Conservation (phyloP, 2,329 filamentous ascomycete genomes). For the Paraconiothyrium brasiliense region DNA sequence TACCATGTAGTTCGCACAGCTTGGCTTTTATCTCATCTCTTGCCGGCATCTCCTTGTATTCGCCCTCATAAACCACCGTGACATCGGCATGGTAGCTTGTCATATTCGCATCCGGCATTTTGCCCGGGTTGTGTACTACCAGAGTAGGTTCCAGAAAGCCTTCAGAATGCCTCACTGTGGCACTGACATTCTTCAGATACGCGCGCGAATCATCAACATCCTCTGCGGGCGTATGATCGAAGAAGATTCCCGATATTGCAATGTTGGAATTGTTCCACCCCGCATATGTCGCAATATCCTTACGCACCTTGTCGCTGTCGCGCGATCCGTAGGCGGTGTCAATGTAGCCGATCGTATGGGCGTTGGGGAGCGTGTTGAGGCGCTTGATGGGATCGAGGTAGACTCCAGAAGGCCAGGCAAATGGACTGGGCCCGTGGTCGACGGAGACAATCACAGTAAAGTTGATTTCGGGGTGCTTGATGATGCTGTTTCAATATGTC, state of each 20-base stretch:
- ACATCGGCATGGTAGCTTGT: slow-evolving; percentile 28
- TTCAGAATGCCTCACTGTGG: slow-evolving; percentile 27
- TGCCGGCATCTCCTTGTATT: slow-evolving; percentile 25
- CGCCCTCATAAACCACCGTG: slow-evolving; percentile 36
- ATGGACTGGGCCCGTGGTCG: slow-evolving; percentile 54
- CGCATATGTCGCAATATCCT: slow-evolving; percentile 59
- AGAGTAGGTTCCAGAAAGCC: slow-evolving; percentile 28
- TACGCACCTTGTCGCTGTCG: slow-evolving; percentile 26
- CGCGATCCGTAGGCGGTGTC: slow-evolving; percentile 55
- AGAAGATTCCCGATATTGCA: slow-evolving; percentile 59
- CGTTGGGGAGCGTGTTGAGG: slow-evolving; percentile 56
- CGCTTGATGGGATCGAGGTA: slow-evolving; percentile 55
- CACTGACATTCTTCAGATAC: slow-evolving; percentile 37
- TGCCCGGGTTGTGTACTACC: slow-evolving; percentile 35
- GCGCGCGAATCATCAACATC: slow-evolving; percentile 18
- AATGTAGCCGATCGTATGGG: slow-evolving; percentile 61
- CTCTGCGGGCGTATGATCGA: slow-evolving; percentile 57
- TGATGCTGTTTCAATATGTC: slow-evolving; percentile 21
- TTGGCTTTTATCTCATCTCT: slow-evolving; percentile 20
- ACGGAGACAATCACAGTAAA: slow-evolving; percentile 63
- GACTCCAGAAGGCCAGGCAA: slow-evolving; percentile 51
- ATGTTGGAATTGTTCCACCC: slow-evolving; percentile 55
- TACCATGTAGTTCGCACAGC: slow-evolving; percentile 15
- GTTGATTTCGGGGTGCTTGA: slow-evolving; percentile 49
- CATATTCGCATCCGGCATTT: slow-evolving; percentile 29